These are phyloP conservation scores for Cocos nucifera DNA, from an alignment of 176 grass and related monocot species.

Conservation along the genomic window DNA sequence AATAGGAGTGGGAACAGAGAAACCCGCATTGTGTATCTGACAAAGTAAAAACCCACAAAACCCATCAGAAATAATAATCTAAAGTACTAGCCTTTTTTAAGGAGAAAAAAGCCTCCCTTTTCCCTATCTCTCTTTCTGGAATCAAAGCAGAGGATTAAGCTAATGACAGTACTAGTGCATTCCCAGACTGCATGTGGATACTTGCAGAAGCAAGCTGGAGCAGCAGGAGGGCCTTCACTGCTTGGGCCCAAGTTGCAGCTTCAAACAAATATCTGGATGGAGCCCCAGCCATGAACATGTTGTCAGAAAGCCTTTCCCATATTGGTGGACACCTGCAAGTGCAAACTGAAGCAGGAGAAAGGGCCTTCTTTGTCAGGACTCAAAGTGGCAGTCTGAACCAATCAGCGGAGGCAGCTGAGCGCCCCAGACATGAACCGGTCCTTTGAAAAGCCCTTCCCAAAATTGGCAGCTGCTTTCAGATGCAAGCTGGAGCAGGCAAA, in stretches of 20 bases:
- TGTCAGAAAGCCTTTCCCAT: too few species aligned
- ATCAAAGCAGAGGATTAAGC: slow-evolving; percentile 24
- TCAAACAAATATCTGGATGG: too few species aligned
- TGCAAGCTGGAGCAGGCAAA: slow-evolving; percentile 13
- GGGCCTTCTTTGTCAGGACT: slow-evolving; percentile 9
- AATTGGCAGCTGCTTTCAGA: slow-evolving; percentile 20
- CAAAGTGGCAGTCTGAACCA: slow-evolving; percentile 32
- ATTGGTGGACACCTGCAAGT: slow-evolving; percentile 14
- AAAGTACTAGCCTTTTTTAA: background rate
- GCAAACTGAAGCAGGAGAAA: slow-evolving; percentile 43
- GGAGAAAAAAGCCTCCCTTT: background rate
- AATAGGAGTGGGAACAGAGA: slow-evolving; percentile 80
- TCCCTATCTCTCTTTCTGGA: background rate
- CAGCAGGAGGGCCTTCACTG: too few species aligned
- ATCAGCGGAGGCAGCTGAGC: slow-evolving; percentile 29
- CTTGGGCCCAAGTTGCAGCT: too few species aligned
- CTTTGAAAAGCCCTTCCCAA: slow-evolving; percentile 24
- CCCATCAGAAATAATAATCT: slow-evolving; percentile 4
- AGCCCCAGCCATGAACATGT: too few species aligned
- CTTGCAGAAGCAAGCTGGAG: too few species aligned
- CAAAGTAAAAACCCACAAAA: slow-evolving; percentile 19
- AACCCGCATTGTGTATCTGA: slow-evolving; percentile 76
- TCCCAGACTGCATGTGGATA: slow-evolving; percentile 5
- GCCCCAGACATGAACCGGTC: slow-evolving; percentile 9
- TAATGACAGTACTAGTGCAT: slow-evolving; percentile 28